Evolutionary conservation across 2,329 filamentous ascomycete genomes (phyloP).

Genomic region (Ophiostoma tasmaniense): DNA sequence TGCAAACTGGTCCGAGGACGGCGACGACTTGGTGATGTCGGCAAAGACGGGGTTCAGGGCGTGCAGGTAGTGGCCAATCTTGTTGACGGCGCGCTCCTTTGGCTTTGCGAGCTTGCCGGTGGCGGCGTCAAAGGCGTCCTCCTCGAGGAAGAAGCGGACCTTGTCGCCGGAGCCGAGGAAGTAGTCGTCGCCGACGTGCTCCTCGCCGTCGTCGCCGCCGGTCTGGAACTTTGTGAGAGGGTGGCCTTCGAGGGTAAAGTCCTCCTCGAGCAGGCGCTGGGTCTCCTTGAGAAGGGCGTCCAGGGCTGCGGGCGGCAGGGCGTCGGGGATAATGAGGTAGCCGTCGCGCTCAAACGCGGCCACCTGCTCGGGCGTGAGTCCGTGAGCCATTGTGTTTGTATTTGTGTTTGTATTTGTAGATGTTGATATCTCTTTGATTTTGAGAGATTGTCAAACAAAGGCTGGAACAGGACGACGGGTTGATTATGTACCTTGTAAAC

Average conservation of each 20-base stretch:
- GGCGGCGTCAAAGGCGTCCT: constrained; percentile 67
- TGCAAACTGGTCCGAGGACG: constrained; percentile 32
- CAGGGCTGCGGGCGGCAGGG: constrained; percentile 59
- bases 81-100: constrained; percentile 80
- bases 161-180: constrained; percentile 87
- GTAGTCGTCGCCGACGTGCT: constrained; percentile 90
- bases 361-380: constrained; percentile 65
- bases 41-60: constrained; percentile 59
- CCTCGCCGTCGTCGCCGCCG: constrained; percentile 48
- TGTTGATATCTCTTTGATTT: no score
- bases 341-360: constrained; percentile 70
- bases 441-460: background rate
- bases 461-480: background rate
- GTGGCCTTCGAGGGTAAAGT: constrained; percentile 72
- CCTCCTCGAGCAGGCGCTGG: constrained; percentile 55
- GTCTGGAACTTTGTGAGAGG: constrained; percentile 93
- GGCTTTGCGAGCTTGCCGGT: constrained; percentile 62
- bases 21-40: constrained; percentile 32
- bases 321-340: constrained; percentile 78
- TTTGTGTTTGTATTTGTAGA: background rate
- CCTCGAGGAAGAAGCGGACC: constrained; percentile 94
- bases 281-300: constrained; percentile 65
- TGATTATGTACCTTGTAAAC: background rate
- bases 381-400: constrained; percentile 24
- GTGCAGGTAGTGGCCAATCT: constrained; percentile 75